phyloP scores from a whole-genome alignment of 2,329 filamentous ascomycete species.

The Fusarium penzigii region DNA sequence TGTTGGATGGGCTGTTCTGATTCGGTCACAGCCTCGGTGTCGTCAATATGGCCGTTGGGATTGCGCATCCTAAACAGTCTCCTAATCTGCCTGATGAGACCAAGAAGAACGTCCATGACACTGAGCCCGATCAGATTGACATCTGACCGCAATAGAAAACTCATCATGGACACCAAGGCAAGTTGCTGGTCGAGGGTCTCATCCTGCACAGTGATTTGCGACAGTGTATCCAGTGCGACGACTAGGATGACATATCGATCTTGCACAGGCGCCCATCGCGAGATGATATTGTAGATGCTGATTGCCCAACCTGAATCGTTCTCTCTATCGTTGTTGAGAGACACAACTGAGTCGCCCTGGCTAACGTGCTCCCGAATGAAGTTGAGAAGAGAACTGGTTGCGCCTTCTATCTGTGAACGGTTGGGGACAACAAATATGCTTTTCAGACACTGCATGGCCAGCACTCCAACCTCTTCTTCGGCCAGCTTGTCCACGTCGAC shows the following conservation, averaged over 20 bases:
- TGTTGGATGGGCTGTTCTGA: slow-evolving; percentile 34
- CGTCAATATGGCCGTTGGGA: slow-evolving; percentile 35
- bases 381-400: slow-evolving; percentile 70
- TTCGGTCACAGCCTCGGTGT: slow-evolving; percentile 36
- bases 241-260: slow-evolving; percentile 90
- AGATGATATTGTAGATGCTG: slow-evolving; percentile 75
- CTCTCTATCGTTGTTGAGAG: slow-evolving; percentile 40
- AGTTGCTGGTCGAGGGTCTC: slow-evolving; percentile 73
- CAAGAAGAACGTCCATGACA: slow-evolving; percentile 90
- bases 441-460: slow-evolving; percentile 84
- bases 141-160: slow-evolving; percentile 80
- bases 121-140: slow-evolving; percentile 94
- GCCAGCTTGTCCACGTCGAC: slow-evolving; percentile 87
- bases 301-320: slow-evolving; percentile 73
- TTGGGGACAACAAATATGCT: slow-evolving; percentile 84
- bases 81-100: slow-evolving; percentile 81
- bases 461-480: slow-evolving; percentile 82
- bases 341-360: slow-evolving; percentile 56
- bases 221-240: slow-evolving; percentile 74
- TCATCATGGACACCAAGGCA: slow-evolving; percentile 74
- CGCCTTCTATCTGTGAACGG: slow-evolving; percentile 75
- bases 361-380: slow-evolving; percentile 68
- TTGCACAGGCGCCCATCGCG: slow-evolving; percentile 89
- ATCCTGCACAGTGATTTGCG: slow-evolving; percentile 67
- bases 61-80: slow-evolving; percentile 68